Percentiles rank a stretch among this genome's conserved stretches.
Evolutionary conservation across 2,329 filamentous ascomycete species (phyloP).

Genomic region (Hypoxylon sp.): DNA sequence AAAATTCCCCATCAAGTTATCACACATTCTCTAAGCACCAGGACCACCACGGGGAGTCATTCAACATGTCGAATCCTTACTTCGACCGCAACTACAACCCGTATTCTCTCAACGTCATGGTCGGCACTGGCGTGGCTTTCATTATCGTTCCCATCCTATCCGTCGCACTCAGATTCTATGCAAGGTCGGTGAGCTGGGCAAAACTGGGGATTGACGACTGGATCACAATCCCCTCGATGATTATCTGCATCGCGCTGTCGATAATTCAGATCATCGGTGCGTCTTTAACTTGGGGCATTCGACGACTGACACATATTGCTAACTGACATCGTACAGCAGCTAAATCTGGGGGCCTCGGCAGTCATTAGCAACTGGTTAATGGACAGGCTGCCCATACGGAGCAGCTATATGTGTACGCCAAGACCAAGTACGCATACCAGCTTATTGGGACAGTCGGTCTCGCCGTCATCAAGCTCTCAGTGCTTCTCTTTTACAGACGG

Average conservation of each 20-base stretch:
- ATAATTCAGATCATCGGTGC: constrained; percentile 39
- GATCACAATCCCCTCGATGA: constrained; percentile 31
- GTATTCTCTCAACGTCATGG: constrained; percentile 33
- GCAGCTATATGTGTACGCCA: constrained; percentile 35
- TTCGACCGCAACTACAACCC: constrained; percentile 36
- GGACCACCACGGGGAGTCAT: neutral
- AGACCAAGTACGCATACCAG: constrained; percentile 36
- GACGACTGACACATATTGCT: neutral
- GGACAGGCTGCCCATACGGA: constrained; percentile 30
- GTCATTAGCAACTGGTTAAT: constrained; percentile 30
- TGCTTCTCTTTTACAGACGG: constrained; percentile 39
- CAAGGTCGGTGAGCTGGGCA: constrained; percentile 19
- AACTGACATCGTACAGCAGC: constrained; percentile 20
- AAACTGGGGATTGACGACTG: constrained; percentile 38
- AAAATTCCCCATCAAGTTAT: too few relatives aligned
- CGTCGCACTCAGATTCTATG: constrained; percentile 36
- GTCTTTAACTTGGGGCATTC: neutral
- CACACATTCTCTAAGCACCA: too few relatives aligned
- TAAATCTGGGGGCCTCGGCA: constrained; percentile 28
- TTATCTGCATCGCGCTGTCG: constrained; percentile 27
- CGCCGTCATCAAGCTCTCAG: constrained; percentile 34
- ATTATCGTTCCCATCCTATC: constrained; percentile 31
- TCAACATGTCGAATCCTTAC: constrained; percentile 37
- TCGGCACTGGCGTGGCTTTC: constrained; percentile 37
- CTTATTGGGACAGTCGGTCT: constrained; percentile 29